These are phyloP conservation scores for Wickerhamiella lipophila DNA, from an alignment of 805 yeast species.

Conservation along the genomic window DNA sequence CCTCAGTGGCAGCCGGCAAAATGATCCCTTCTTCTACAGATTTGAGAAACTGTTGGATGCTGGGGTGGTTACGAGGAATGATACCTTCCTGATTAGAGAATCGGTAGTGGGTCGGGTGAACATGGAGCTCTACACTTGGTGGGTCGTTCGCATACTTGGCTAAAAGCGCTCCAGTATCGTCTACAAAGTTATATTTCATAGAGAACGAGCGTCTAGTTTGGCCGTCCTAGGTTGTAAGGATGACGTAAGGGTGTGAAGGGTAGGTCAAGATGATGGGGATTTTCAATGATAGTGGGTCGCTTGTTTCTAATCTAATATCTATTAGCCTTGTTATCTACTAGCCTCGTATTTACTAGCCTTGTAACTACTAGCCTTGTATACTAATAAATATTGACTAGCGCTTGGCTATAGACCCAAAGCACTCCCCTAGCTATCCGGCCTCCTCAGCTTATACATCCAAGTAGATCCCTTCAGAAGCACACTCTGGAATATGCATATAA, in stretches of 20 bases:
- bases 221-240: not conserved
- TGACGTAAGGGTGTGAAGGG: too few relatives aligned
- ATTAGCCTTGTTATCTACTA: too few relatives aligned
- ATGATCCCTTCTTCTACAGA: constrained; percentile 71
- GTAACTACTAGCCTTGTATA: too few relatives aligned
- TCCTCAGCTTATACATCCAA: not conserved
- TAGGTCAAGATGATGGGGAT: too few relatives aligned
- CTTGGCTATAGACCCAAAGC: too few relatives aligned
- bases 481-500: constrained; percentile 8
- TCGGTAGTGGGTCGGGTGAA: constrained; percentile 80
- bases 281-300: too few relatives aligned
- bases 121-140: constrained; percentile 77
- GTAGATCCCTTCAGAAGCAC: not conserved
- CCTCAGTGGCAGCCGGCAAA: constrained; percentile 82
- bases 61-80: constrained; percentile 66
- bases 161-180: constrained; percentile 58
- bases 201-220: not conserved
- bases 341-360: too few relatives aligned
- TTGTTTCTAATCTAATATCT: too few relatives aligned
- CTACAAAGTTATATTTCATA: constrained; percentile 32
- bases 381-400: too few relatives aligned
- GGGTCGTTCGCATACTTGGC: constrained; percentile 64
- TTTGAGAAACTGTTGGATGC: constrained; percentile 61
- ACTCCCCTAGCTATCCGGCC: not conserved
- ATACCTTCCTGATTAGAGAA: constrained; percentile 85